These are phyloP conservation scores for Pleurotus cornucopiae DNA, from an alignment of 768 basidiomycete genomes.

Conservation along the genomic window DNA sequence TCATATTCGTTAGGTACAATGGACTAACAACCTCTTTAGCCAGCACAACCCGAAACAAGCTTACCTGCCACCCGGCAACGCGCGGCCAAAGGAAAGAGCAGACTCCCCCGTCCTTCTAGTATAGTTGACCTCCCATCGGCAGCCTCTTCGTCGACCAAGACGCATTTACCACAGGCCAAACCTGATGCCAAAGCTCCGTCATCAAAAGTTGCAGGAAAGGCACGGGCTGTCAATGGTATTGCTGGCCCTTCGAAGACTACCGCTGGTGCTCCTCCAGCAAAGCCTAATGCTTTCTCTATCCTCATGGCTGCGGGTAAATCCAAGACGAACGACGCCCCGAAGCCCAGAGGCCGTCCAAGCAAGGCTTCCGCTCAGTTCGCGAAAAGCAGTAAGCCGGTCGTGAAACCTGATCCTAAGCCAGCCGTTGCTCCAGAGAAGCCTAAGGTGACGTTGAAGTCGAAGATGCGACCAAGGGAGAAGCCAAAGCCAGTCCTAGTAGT, in stretches of 20 bases:
- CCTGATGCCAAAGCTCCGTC: neutral
- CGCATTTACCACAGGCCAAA: neutral
- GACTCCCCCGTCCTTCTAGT: constrained; percentile 4
- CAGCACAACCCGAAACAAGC: neutral
- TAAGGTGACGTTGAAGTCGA: constrained; percentile 28
- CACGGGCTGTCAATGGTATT: neutral
- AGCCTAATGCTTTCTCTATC: constrained; percentile 2
- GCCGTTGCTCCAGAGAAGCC: constrained; percentile 9
- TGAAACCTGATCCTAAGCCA: neutral
- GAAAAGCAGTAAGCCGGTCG: constrained; percentile 12
- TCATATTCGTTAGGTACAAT: too few relatives aligned
- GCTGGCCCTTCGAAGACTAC: neutral
- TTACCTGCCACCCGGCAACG: neutral
- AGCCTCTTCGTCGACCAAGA: neutral
- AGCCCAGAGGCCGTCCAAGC: constrained; percentile 1
- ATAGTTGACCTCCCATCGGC: neutral
- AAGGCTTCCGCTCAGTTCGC: constrained; percentile 5
- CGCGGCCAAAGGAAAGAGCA: neutral
- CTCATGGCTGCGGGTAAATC: constrained; percentile 7
- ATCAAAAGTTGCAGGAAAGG: neutral
- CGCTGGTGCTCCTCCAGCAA: neutral
- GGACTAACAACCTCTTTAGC: neutral
- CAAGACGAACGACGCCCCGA: constrained; percentile 1
- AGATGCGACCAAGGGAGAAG: constrained; percentile 18
- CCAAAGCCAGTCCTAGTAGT: constrained; percentile 18